A percentile compares a stretch with the other conserved stretches of the same genome.
Conservation (phyloP, 441 rosid genomes). For the Erodium chrysanthum region DNA sequence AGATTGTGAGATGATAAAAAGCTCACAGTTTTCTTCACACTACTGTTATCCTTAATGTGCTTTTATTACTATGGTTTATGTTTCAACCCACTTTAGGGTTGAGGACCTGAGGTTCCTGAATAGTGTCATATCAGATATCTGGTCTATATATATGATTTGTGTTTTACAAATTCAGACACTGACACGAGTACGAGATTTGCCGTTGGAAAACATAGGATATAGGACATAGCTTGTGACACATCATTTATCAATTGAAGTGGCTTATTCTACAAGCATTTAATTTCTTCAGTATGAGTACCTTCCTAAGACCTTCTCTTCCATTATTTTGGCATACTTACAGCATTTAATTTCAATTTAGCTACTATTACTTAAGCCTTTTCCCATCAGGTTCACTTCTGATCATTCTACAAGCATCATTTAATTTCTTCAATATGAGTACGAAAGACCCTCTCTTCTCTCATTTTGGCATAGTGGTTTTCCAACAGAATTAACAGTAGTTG, state of each 20-base stretch:
- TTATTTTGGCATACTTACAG: neutral
- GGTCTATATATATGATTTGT: neutral
- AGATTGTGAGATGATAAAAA: neutral
- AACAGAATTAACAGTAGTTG: constrained; percentile 17
- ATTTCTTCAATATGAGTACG: constrained; percentile 3
- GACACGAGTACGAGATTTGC: neutral
- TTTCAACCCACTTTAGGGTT: neutral
- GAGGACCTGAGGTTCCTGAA: neutral
- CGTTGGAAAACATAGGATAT: too few relatives aligned
- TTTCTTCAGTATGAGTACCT: too few relatives aligned
- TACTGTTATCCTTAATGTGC: neutral
- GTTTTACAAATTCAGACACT: neutral
- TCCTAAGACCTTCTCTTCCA: neutral
- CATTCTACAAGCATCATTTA: neutral
- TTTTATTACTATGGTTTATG: neutral
- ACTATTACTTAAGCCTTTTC: neutral
- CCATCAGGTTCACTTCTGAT: neutral
- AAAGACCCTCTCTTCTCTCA: neutral
- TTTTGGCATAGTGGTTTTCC: constrained; percentile 4
- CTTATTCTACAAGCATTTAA: neutral
- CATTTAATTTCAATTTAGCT: neutral
- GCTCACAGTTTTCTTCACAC: neutral
- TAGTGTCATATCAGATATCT: neutral
- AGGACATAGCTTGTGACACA: neutral
- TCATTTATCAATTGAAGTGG: neutral